Evolutionary conservation across 352 stramenopile species (phyloP).

Genomic region (Phytophthora tentaculata): DNA sequence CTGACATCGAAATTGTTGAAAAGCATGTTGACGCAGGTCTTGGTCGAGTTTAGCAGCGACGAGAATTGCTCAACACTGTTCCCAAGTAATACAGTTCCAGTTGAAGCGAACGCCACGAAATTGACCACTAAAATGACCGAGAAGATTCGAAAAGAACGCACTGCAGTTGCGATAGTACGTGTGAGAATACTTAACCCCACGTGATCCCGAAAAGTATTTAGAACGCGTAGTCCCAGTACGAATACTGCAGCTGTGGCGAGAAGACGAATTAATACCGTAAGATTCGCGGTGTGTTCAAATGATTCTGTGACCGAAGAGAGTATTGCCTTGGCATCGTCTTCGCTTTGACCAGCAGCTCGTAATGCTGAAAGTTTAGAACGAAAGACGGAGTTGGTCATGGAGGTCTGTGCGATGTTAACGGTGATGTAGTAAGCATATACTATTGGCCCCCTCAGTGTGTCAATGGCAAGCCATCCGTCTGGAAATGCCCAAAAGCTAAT

Average conservation of each 20-base stretch:
- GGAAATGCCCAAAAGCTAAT: constrained; percentile 46
- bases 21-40: constrained; percentile 72
- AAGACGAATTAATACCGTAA: constrained; percentile 41
- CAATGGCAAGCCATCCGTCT: constrained; percentile 40
- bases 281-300: constrained; percentile 40
- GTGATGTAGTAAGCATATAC: constrained; percentile 42
- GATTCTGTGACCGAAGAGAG: constrained; percentile 21
- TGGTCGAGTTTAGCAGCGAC: constrained; percentile 47
- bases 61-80: constrained; percentile 59
- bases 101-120: constrained; percentile 55
- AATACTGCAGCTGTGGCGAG: constrained; percentile 45
- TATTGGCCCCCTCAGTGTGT: constrained; percentile 44
- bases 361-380: constrained; percentile 32
- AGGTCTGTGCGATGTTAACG: constrained; percentile 26
- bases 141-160: constrained; percentile 58
- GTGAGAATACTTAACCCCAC: constrained; percentile 63
- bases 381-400: constrained; percentile 21
- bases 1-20: constrained; percentile 70
- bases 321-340: constrained; percentile 5
- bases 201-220: constrained; percentile 60
- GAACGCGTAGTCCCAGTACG: constrained; percentile 40
- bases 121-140: constrained; percentile 62
- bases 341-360: constrained; percentile 16
- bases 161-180: constrained; percentile 50
- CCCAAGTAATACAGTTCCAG: constrained; percentile 61